Conservation (phyloP, 1,284 basidiomycete species). For the Thecaphora thlaspeos region DNA sequence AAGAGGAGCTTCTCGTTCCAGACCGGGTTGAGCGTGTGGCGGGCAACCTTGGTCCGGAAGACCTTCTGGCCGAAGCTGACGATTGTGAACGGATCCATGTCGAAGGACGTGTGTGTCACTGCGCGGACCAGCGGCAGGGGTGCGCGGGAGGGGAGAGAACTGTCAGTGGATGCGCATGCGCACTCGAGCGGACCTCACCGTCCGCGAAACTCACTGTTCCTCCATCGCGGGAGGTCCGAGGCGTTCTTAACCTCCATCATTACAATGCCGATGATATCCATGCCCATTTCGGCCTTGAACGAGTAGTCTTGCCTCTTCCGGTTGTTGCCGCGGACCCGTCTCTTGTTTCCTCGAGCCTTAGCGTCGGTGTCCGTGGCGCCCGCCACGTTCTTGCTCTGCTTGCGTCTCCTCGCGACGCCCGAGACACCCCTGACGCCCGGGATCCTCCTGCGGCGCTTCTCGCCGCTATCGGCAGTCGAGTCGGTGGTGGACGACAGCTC, state of each 20-base stretch:
- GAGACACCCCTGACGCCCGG: neutral
- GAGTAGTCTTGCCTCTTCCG: slow-evolving; percentile 59
- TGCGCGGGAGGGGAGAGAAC: no score
- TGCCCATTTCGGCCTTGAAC: slow-evolving; percentile 65
- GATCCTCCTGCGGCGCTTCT: neutral
- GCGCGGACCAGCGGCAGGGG: no score
- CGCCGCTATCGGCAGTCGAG: neutral
- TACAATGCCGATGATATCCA: slow-evolving; percentile 88
- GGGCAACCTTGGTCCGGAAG: slow-evolving; percentile 74
- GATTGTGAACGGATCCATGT: slow-evolving; percentile 97
- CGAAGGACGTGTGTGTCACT: slow-evolving; percentile 68
- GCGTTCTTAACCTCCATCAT: slow-evolving; percentile 76
- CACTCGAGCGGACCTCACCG: no score
- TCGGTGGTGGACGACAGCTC: no score
- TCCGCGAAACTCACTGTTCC: slow-evolving; percentile 66
- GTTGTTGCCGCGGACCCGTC: slow-evolving; percentile 41
- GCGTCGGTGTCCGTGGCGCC: neutral
- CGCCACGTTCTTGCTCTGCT: slow-evolving; percentile 1
- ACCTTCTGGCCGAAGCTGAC: slow-evolving; percentile 95
- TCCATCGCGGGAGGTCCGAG: slow-evolving; percentile 77
- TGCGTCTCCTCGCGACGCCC: neutral
- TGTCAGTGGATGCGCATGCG: neutral
- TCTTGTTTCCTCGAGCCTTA: slow-evolving; percentile 4
- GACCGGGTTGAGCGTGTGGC: slow-evolving; percentile 70
- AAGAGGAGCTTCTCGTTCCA: slow-evolving; percentile 97